Conservation (phyloP, 768 basidiomycete species). For the Paxillus involutus region DNA sequence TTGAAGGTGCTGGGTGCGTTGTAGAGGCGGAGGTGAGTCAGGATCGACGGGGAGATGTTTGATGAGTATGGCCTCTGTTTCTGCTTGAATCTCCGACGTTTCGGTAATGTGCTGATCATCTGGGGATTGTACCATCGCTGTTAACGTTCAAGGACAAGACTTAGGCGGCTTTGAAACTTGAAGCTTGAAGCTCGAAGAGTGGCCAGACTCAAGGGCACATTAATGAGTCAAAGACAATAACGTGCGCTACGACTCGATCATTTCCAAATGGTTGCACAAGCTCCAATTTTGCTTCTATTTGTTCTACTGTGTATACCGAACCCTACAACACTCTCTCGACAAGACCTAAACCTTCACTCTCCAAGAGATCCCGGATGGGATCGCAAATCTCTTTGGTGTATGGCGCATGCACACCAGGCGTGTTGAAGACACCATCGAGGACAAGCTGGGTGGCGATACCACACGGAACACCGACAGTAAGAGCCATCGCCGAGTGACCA, state of each 20-base stretch:
- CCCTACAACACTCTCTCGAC: constrained; percentile 64
- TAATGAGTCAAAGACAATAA: not conserved
- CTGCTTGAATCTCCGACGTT: constrained; percentile 61
- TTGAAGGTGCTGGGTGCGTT: constrained; percentile 68
- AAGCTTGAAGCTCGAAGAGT: too few relatives aligned
- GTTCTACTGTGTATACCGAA: not conserved
- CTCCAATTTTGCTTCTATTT: not conserved
- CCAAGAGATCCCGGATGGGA: constrained; percentile 62
- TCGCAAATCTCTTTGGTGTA: constrained; percentile 87
- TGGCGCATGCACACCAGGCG: constrained; percentile 81
- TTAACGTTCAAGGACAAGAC: not conserved
- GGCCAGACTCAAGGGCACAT: too few relatives aligned
- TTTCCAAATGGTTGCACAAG: too few relatives aligned
- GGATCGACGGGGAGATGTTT: constrained; percentile 46
- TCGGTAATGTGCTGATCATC: constrained; percentile 61
- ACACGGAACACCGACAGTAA: constrained; percentile 89
- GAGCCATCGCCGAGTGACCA: constrained; percentile 90
- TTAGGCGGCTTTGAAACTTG: not conserved
- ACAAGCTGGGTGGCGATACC: constrained; percentile 93
- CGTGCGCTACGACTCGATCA: too few relatives aligned
- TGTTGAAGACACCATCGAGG: constrained; percentile 79
- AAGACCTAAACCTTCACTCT: constrained; percentile 74
- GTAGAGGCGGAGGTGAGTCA: constrained; percentile 38
- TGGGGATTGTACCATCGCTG: constrained; percentile 34
- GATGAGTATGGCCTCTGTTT: constrained; percentile 66